Evolutionary conservation across 2,329 filamentous ascomycete genomes (phyloP).

Genomic region (Hymenoscyphus infarciens): DNA sequence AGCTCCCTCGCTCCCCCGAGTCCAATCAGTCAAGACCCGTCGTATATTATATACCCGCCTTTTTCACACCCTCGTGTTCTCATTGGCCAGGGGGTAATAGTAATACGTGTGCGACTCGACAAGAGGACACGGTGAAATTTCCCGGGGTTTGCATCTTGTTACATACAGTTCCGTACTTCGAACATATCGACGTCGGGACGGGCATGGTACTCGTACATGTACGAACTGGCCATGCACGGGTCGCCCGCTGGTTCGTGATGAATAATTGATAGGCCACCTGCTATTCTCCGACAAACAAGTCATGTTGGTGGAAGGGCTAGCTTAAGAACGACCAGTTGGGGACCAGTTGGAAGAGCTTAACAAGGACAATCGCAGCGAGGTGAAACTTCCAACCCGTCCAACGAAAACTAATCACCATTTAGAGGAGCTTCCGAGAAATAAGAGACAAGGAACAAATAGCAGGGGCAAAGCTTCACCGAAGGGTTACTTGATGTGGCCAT

Average conservation of each 20-base stretch:
- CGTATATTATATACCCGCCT: background rate
- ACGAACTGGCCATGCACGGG: slow-evolving; percentile 1
- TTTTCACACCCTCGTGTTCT: background rate
- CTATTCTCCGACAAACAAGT: background rate
- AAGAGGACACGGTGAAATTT: background rate
- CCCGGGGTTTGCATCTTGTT: background rate
- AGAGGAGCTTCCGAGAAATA: too few relatives aligned
- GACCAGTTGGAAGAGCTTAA: background rate
- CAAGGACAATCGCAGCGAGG: background rate
- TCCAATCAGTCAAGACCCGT: background rate
- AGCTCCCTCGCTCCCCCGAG: background rate
- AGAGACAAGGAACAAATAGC: too few relatives aligned
- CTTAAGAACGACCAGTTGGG: background rate
- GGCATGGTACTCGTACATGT: background rate
- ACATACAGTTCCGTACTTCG: background rate
- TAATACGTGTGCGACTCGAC: background rate
- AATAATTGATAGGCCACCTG: background rate
- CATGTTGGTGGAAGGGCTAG: background rate
- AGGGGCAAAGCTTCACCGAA: background rate
- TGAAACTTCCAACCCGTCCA: background rate
- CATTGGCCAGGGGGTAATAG: too few relatives aligned
- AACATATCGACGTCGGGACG: background rate
- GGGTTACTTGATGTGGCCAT: background rate
- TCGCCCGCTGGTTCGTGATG: background rate
- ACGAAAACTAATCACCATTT: background rate